Evolutionary conservation across 257 asterid species (phyloP).

Genomic region (Linderniella brevidens): DNA sequence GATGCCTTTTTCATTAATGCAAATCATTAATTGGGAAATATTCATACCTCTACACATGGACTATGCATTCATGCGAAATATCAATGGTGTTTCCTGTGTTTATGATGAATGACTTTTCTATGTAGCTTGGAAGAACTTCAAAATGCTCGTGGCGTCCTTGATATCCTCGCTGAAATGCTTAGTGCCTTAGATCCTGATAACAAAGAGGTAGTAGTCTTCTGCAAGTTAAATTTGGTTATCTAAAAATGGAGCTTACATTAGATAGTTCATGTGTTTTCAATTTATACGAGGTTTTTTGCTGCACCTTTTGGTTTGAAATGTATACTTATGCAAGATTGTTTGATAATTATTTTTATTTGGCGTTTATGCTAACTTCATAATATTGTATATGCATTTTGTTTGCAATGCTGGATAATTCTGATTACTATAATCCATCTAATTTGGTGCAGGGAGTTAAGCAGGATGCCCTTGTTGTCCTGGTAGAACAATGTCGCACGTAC

Average conservation of each 20-base stretch:
- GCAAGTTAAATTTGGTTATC: conserved; percentile 3
- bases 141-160: conserved; percentile 84
- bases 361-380: neutral
- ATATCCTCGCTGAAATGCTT: conserved; percentile 81
- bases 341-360: too few relatives aligned
- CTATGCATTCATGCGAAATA: conserved; percentile 1
- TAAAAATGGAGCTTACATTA: neutral
- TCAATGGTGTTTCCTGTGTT: neutral
- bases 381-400: conserved; percentile 1
- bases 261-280: neutral
- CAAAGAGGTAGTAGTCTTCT: conserved; percentile 39
- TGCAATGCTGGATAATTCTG: neutral
- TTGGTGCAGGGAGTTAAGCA: conserved; percentile 44
- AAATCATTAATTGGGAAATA: too few relatives aligned
- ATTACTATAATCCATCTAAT: conserved; percentile 4
- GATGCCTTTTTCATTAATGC: too few relatives aligned
- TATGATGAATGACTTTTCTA: conserved; percentile 4
- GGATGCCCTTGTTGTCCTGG: conserved; percentile 65
- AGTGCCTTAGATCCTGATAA: conserved; percentile 56
- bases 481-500: conserved; percentile 63
- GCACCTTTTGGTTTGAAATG: neutral
- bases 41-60: neutral
- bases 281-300: neutral
- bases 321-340: too few relatives aligned
- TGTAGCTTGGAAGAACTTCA: conserved; percentile 61